phyloP scores from a whole-genome alignment of 345 rosid species.

The Jatropha curcas region DNA sequence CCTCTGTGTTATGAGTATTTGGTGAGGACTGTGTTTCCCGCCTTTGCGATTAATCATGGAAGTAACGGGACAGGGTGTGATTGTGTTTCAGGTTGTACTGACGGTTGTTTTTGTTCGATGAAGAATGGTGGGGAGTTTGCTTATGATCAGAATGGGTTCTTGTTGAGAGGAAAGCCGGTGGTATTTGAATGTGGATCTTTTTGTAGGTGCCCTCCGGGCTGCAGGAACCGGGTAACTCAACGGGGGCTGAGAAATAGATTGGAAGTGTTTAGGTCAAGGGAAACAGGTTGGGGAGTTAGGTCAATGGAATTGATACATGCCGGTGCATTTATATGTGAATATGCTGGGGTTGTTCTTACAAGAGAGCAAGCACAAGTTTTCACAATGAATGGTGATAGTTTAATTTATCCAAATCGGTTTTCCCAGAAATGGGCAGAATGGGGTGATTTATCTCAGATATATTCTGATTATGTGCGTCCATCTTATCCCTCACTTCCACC shows the following conservation, averaged over 20 bases:
- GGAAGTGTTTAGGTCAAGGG: slow-evolving; percentile 86
- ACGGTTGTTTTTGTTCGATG: slow-evolving; percentile 64
- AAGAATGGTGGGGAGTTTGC: slow-evolving; percentile 86
- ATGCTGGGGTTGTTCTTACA: slow-evolving; percentile 82
- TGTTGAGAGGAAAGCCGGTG: slow-evolving; percentile 71
- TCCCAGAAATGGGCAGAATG: slow-evolving; percentile 70
- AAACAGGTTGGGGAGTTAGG: slow-evolving; percentile 96
- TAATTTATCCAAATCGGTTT: slow-evolving; percentile 76
- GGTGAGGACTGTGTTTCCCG: slow-evolving; percentile 61
- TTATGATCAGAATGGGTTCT: slow-evolving; percentile 62
- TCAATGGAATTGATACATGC: slow-evolving; percentile 84
- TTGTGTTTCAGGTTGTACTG: slow-evolving; percentile 62
- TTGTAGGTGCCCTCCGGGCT: slow-evolving; percentile 74
- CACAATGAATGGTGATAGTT: slow-evolving; percentile 74
- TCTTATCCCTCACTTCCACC: slow-evolving; percentile 71
- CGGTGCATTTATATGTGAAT: slow-evolving; percentile 88
- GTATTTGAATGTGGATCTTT: slow-evolving; percentile 76
- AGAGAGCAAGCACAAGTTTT: slow-evolving; percentile 81
- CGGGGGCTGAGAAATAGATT: slow-evolving; percentile 64
- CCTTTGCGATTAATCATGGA: slow-evolving; percentile 36
- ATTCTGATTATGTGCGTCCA: slow-evolving; percentile 52
- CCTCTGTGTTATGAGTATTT: slow-evolving; percentile 87
- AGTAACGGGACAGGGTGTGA: slow-evolving; percentile 60
- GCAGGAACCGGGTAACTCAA: slow-evolving; percentile 79
- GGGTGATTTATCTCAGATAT: slow-evolving; percentile 85